Evolutionary conservation across 164 flowering plant species (phyloP), one percentile per base, ranked within the genome.

Genomic region (Umbellularia californica): DNA sequence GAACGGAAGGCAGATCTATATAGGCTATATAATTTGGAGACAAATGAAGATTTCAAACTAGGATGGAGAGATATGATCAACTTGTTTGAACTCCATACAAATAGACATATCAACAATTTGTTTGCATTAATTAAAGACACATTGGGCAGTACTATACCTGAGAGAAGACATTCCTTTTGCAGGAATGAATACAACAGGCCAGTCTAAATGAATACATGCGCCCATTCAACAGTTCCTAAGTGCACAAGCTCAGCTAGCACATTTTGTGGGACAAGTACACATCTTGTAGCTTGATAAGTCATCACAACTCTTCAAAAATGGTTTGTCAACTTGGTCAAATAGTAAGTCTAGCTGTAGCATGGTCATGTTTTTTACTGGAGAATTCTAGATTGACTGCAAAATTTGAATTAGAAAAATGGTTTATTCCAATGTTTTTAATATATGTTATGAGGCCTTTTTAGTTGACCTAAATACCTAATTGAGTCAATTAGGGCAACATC

Each of bases 1-100:
- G 96, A 89, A 76, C 92, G 98, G 98, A 92, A 90, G 81, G 80
- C 83, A 22, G 97, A 94, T 79, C 92, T 94, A 69, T 85, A 80
- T 82, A n/a, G n/a, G n/a, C n/a, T n/a, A 3, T 94, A 91, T 75
- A 87, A 89, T 79, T 67, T 92, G 81, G 98, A 92, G 85, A 82
- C 88, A 17, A 75, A 86, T 58, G 95, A 94, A 50, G 97, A 91
- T 51, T 94, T 92, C 81, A 95, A 94, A 80, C 63, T 88, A 28
- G 94, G 94, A 12, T 94, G 98, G 98, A 85, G 90, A 79, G 88
- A 90, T 70, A 91, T 94, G 97, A 85, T 88, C 58, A 83, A 85
- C 78, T 81, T 86, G 0, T 94, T 87, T 82, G 96, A 92, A 50
- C 82, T 94, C 71, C 93, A 91, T 74, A 79, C 85, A 6, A 94